These are phyloP conservation scores for Tuctoria greenei DNA, from an alignment of 176 grass and related monocot species.

Conservation along the genomic window DNA sequence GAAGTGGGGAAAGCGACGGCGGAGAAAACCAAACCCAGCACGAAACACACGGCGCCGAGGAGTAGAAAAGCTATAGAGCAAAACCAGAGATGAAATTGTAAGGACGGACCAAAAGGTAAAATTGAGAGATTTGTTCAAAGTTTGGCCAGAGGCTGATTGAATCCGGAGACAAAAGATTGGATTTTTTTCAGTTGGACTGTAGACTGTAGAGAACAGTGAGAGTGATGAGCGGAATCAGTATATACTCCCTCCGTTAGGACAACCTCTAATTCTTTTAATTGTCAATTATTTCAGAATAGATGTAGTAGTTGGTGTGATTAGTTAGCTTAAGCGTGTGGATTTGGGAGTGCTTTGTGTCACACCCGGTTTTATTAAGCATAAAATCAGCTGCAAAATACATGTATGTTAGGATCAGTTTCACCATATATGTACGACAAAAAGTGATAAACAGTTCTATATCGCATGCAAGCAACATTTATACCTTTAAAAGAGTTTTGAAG, in stretches of 20 bases:
- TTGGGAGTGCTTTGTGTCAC: too few relatives aligned
- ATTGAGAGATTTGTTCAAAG: neutral
- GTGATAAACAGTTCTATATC: too few relatives aligned
- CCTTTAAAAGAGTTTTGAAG: too few relatives aligned
- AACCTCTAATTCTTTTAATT: too few relatives aligned
- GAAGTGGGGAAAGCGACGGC: neutral
- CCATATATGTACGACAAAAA: too few relatives aligned
- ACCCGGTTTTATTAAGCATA: too few relatives aligned
- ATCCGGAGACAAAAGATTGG: neutral
- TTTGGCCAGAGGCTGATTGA: neutral
- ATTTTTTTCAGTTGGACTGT: neutral
- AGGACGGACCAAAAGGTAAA: neutral
- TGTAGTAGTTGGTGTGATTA: neutral
- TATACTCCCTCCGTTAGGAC: too few relatives aligned
- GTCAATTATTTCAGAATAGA: too few relatives aligned
- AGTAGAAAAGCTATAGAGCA: neutral
- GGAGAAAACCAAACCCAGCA: conserved; percentile 22
- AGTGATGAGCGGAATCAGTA: neutral
- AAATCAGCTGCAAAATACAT: too few relatives aligned
- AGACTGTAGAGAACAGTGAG: neutral
- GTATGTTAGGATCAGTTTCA: too few relatives aligned
- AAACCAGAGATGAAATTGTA: neutral
- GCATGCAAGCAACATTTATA: too few relatives aligned
- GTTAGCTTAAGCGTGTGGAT: neutral
- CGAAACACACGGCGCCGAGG: conserved; percentile 10